These are phyloP conservation scores for Kodamaea plutei DNA, from an alignment of 1,139 yeast species.

Conservation along the genomic window DNA sequence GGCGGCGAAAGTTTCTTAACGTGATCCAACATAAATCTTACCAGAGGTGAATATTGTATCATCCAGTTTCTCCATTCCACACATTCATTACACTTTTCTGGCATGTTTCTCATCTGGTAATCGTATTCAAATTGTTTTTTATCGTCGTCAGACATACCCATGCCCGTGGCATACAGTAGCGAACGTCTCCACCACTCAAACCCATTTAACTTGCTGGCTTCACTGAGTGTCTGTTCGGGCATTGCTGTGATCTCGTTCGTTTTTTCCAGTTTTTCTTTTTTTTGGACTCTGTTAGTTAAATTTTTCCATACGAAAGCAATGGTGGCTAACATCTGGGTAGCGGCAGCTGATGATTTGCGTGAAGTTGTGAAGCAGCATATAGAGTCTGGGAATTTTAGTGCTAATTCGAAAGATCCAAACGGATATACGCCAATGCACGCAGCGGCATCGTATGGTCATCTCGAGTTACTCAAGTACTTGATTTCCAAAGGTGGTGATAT, in stretches of 20 bases:
- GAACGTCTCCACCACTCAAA: slow-evolving; percentile 85
- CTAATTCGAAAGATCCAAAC: slow-evolving; percentile 80
- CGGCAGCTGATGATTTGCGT: slow-evolving; percentile 81
- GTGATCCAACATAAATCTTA: slow-evolving; percentile 83
- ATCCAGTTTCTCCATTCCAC: slow-evolving; percentile 73
- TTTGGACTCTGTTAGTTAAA: background rate
- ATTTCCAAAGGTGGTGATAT: slow-evolving; percentile 69
- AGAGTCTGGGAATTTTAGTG: slow-evolving; percentile 46
- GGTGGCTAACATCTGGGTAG: slow-evolving; percentile 83
- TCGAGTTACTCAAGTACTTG: slow-evolving; percentile 58
- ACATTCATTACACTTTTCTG: slow-evolving; percentile 42
- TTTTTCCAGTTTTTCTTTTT: background rate
- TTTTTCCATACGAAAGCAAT: slow-evolving; percentile 17
- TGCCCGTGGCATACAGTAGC: slow-evolving; percentile 66
- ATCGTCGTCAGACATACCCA: slow-evolving; percentile 56
- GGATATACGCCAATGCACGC: slow-evolving; percentile 98
- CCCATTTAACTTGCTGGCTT: slow-evolving; percentile 30
- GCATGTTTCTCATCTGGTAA: slow-evolving; percentile 43
- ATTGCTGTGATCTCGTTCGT: background rate
- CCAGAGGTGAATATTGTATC: slow-evolving; percentile 76
- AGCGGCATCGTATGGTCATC: slow-evolving; percentile 88
- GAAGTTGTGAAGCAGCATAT: slow-evolving; percentile 56
- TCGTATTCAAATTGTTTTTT: slow-evolving; percentile 58
- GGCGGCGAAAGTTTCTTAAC: slow-evolving; percentile 50
- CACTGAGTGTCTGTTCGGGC: slow-evolving; percentile 5